phyloP scores from a whole-genome alignment of 164 flowering plant genomes.

The Cinnamomum micranthum region DNA sequence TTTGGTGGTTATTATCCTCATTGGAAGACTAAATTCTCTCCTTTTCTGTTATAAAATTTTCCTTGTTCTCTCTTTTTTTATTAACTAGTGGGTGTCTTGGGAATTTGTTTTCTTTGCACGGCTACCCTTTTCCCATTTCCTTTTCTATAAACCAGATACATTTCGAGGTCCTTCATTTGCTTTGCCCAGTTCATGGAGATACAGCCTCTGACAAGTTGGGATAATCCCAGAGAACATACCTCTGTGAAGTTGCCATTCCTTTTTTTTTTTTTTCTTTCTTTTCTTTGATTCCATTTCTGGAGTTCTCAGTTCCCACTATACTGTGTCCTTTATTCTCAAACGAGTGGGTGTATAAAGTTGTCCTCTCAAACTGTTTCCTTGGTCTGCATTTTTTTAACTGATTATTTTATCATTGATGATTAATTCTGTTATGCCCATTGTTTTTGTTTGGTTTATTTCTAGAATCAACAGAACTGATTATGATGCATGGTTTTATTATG shows the following conservation, averaged over 20 bases:
- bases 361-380: neutral
- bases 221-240: no score
- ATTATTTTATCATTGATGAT: neutral
- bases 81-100: neutral
- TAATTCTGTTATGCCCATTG: neutral
- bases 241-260: neutral
- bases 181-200: neutral
- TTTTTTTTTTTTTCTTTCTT: no score
- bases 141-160: neutral
- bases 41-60: neutral
- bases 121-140: neutral
- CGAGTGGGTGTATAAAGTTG: neutral
- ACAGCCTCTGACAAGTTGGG: neutral
- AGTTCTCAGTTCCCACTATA: conserved; percentile 1
- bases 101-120: neutral
- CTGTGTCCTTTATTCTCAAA: neutral
- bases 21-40: neutral
- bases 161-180: neutral
- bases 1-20: neutral
- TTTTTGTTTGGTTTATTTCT: neutral
- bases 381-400: neutral
- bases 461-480: neutral
- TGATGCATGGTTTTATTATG: conserved; percentile 1
- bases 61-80: neutral
- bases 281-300: neutral